Conservation (phyloP, 352 stramenopile species). For the Albugo laibachii region DNA sequence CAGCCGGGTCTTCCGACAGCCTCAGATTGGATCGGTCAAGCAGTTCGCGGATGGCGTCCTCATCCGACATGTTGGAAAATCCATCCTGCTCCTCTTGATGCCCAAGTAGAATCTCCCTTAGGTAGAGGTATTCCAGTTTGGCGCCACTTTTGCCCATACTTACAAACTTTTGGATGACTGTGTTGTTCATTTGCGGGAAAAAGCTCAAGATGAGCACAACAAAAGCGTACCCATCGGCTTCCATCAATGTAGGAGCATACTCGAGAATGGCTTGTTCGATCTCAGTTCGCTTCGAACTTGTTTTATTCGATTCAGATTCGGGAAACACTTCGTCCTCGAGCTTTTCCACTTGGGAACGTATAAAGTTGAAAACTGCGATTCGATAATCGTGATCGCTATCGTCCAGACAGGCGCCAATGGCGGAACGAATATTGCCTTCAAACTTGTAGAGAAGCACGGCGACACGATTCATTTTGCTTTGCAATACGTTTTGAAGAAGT, state of each 20-base stretch:
- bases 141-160: conserved; percentile 59
- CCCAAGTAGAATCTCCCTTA: conserved; percentile 56
- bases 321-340: conserved; percentile 11
- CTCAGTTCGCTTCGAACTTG: conserved; percentile 18
- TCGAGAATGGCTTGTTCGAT: conserved; percentile 63
- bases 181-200: conserved; percentile 72
- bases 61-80: conserved; percentile 23
- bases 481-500: conserved; percentile 44
- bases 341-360: conserved; percentile 34
- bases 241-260: conserved; percentile 64
- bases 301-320: conserved; percentile 14
- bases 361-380: conserved; percentile 49
- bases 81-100: conserved; percentile 11
- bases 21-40: conserved; percentile 46
- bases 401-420: conserved; percentile 60
- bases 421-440: conserved; percentile 39
- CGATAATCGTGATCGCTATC: conserved; percentile 67
- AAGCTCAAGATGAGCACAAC: conserved; percentile 76
- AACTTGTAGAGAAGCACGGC: conserved; percentile 71
- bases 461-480: conserved; percentile 65
- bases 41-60: conserved; percentile 61
- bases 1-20: conserved; percentile 50
- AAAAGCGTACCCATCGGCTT: conserved; percentile 75
- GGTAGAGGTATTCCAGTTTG: conserved; percentile 67
- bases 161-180: conserved; percentile 66